These are phyloP conservation scores for Mucor saturninus DNA, from an alignment of 371 early-diverging fungal genomes.

Conservation along the genomic window DNA sequence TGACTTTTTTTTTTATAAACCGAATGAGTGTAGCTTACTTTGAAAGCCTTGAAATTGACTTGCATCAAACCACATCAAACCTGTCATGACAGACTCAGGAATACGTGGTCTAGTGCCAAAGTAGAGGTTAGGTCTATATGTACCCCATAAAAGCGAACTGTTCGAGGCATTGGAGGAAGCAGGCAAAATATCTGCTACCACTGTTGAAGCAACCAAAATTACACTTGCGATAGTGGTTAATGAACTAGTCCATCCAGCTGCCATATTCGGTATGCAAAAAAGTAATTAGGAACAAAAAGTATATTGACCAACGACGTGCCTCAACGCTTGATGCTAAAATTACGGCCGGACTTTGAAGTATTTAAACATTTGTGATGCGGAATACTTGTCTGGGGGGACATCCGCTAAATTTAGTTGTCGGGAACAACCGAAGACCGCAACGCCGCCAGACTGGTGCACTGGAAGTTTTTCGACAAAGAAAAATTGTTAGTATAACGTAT, in stretches of 20 bases:
- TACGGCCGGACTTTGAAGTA: no score
- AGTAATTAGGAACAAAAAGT: not conserved
- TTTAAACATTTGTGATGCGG: no score
- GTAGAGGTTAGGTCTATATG: conserved; percentile 94
- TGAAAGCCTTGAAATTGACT: conserved; percentile 58
- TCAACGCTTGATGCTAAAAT: no score
- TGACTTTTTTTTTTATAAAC: not conserved
- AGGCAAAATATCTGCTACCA: conserved; percentile 10
- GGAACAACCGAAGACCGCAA: no score
- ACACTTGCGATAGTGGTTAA: conserved; percentile 5
- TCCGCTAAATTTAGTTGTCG: no score
- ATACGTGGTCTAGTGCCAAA: conserved; percentile 89
- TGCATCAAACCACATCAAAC: conserved; percentile 91
- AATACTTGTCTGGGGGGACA: no score
- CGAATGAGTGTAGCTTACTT: conserved; percentile 37
- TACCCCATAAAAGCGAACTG: conserved; percentile 80
- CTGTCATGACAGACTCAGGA: conserved; percentile 81
- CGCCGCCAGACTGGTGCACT: no score
- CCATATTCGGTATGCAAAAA: not conserved
- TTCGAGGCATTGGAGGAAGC: conserved; percentile 20
- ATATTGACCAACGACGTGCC: no score
- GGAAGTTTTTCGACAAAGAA: no score
- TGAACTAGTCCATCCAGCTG: conserved; percentile 4
- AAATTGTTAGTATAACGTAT: no score
- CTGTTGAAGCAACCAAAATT: conserved; percentile 4